phyloP scores from a whole-genome alignment of 192 early-diverging fungal genomes.

The Podila minutissima region DNA sequence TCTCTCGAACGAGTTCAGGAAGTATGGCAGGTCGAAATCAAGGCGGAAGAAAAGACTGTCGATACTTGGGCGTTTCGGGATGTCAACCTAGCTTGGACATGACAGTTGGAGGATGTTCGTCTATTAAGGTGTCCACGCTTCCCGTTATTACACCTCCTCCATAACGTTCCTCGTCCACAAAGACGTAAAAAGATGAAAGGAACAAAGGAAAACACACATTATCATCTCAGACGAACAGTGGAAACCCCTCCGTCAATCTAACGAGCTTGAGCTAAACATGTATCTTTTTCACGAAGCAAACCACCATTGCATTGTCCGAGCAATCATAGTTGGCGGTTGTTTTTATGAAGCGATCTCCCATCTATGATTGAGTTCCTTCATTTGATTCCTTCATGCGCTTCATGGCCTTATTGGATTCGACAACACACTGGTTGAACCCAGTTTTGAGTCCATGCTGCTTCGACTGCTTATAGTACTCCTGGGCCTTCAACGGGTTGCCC shows the following conservation, averaged over 20 bases:
- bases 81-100: background rate
- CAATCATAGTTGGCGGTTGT: no score
- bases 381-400: slow-evolving; percentile 41
- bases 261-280: no score
- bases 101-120: background rate
- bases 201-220: no score
- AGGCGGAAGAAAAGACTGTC: background rate
- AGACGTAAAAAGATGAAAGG: no score
- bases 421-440: slow-evolving; percentile 47
- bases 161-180: no score
- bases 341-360: no score
- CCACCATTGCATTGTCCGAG: no score
- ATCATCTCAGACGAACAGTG: no score
- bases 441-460: slow-evolving; percentile 53
- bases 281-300: no score
- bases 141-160: no score
- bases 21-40: slow-evolving; percentile 18
- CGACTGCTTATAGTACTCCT: slow-evolving; percentile 52
- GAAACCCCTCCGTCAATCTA: no score
- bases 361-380: slow-evolving; percentile 10
- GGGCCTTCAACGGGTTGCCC: slow-evolving; percentile 48
- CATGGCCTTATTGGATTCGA: slow-evolving; percentile 53
- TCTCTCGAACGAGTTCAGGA: slow-evolving; percentile 2
- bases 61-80: background rate
- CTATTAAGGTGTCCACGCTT: no score